Percentiles rank a stretch among this genome's conserved stretches.
Evolutionary conservation across 306 rosid genomes (phyloP).

Genomic region (Clitoria ternatea): DNA sequence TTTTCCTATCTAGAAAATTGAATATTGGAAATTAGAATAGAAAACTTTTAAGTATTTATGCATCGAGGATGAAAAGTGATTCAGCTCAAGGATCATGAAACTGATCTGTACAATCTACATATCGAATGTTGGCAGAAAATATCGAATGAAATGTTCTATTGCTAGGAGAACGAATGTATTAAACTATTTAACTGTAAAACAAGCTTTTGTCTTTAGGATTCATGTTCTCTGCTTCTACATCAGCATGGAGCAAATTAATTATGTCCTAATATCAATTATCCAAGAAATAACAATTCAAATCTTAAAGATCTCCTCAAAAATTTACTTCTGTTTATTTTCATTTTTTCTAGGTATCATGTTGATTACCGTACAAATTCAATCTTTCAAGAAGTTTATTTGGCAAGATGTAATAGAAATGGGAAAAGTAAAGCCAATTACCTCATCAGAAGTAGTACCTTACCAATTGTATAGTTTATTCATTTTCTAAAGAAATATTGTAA

Average conservation of each 20-base stretch:
- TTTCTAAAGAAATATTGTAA: conserved; percentile 30
- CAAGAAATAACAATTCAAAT: not conserved
- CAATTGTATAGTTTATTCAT: conserved; percentile 7
- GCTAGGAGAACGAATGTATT: not conserved
- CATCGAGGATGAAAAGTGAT: not conserved
- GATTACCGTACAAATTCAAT: not conserved
- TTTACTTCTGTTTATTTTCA: not conserved
- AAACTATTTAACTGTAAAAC: not conserved
- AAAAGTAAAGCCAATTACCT: not conserved
- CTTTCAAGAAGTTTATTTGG: not conserved
- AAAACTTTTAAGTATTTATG: too few relatives aligned
- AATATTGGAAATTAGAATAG: too few relatives aligned
- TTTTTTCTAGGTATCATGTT: not conserved
- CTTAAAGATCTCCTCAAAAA: not conserved
- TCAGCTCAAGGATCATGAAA: not conserved
- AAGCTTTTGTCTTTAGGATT: not conserved
- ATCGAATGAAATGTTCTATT: not conserved
- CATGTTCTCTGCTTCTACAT: not conserved
- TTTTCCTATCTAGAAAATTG: too few relatives aligned
- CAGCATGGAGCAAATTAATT: not conserved
- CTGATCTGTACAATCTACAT: not conserved
- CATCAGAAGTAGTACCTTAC: conserved; percentile 7
- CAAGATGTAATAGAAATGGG: not conserved
- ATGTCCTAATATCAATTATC: not conserved
- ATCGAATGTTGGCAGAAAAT: not conserved